Evolutionary conservation across 495 filamentous ascomycete species (phyloP).

Genomic region (Hyaloscypha bicolor): DNA sequence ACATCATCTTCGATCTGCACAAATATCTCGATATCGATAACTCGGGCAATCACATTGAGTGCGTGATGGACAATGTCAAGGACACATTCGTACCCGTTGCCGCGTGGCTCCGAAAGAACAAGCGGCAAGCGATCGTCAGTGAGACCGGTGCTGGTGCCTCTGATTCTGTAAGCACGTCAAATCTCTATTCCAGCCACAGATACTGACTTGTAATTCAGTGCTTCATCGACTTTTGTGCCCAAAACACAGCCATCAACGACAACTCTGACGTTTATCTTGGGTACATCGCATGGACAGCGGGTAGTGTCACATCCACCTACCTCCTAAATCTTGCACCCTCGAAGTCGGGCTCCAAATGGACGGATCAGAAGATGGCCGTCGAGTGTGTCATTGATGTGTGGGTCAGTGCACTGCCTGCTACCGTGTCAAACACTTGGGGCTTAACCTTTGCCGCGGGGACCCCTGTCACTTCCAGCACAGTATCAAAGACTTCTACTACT

Average conservation of each 20-base stretch:
- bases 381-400: constrained; percentile 19
- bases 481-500: no score
- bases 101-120: constrained; percentile 48
- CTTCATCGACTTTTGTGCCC: constrained; percentile 45
- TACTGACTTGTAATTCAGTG: constrained; percentile 33
- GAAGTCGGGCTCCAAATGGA: constrained; percentile 38
- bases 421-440: background rate
- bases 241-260: constrained; percentile 43
- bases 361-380: constrained; percentile 6
- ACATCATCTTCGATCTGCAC: constrained; percentile 59
- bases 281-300: constrained; percentile 51
- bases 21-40: constrained; percentile 61
- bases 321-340: constrained; percentile 48
- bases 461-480: no score
- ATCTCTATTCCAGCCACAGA: constrained; percentile 34
- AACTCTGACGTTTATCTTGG: constrained; percentile 56
- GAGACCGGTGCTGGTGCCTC: constrained; percentile 51
- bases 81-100: constrained; percentile 50
- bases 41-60: constrained; percentile 53
- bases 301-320: constrained; percentile 48
- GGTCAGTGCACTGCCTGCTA: constrained; percentile 1
- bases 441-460: background rate
- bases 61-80: constrained; percentile 54
- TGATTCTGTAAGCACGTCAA: background rate
- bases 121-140: constrained; percentile 52